Conservation (phyloP, 2,329 filamentous ascomycete species). For the Pseudocercospora fuligena region DNA sequence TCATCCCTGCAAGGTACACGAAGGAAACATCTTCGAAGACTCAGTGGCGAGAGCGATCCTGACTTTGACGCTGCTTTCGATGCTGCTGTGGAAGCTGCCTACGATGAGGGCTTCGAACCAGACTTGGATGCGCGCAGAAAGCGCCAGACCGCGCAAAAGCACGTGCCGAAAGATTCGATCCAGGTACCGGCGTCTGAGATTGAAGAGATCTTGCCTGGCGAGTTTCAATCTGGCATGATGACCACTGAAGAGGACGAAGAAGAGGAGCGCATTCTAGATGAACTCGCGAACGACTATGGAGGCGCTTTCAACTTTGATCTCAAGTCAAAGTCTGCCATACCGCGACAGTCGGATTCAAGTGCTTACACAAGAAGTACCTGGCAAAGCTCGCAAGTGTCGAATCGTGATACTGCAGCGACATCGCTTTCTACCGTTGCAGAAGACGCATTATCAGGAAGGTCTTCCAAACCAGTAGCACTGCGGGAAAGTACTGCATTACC, state of each 20-base stretch:
- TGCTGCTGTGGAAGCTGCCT: slow-evolving; percentile 93
- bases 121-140: slow-evolving; percentile 56
- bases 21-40: slow-evolving; percentile 70
- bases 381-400: slow-evolving; percentile 68
- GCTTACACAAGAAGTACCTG: slow-evolving; percentile 76
- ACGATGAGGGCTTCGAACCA: slow-evolving; percentile 87
- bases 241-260: slow-evolving; percentile 47
- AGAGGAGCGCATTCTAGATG: slow-evolving; percentile 68
- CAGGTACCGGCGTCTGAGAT: slow-evolving; percentile 32
- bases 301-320: slow-evolving; percentile 75
- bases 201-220: slow-evolving; percentile 30
- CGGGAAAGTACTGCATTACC: slow-evolving; percentile 37
- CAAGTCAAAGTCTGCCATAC: slow-evolving; percentile 69
- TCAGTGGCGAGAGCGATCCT: slow-evolving; percentile 77
- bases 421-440: slow-evolving; percentile 76
- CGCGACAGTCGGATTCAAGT: slow-evolving; percentile 82
- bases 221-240: slow-evolving; percentile 18
- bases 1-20: slow-evolving; percentile 72
- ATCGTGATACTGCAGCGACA: slow-evolving; percentile 69
- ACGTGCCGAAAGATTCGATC: slow-evolving; percentile 31
- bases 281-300: slow-evolving; percentile 85
- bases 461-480: slow-evolving; percentile 37
- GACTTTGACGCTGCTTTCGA: slow-evolving; percentile 95
- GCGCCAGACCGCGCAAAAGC: slow-evolving; percentile 27
- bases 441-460: slow-evolving; percentile 49